Evolutionary conservation across 116 monocot species (phyloP), one percentile per base, ranked within the genome.

Genomic region (Dioscorea cayenensis): DNA sequence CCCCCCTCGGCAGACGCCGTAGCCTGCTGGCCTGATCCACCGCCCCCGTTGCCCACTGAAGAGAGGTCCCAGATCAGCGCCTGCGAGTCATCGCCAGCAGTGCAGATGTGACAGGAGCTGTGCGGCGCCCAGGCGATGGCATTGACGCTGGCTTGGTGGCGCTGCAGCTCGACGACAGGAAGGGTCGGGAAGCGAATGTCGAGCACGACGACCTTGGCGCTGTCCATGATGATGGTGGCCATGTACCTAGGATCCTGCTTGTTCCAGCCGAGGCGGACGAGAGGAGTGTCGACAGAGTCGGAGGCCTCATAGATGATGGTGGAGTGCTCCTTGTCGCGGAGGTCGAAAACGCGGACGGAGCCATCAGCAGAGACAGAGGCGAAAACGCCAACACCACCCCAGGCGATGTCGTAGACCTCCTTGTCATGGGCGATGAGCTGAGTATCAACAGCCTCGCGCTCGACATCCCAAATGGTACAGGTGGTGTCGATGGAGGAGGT

Each of bases 161-260:
- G 72, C 71, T 99, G 97, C 12, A 99, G 87, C 87, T 99, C 97
- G 37, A 99, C 94, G 14, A 99, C 97, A 2, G 97, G 97, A 14
- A 91, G 76, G 0, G 97, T 99, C 0, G 97, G 97, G 72, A 84
- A 99, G 73, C 94, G 90, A 55, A 99, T 99, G 66, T 99, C 97
- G 18, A 99, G 85, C 16, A 99, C 97, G 8, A 99, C 99, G 21
- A 99, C 99, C 94, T 99, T 99, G 64, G 99, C 74, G 63, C 83
- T 86, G 72, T 99, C 94, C 99, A 99, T 99, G 77, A 99, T 99
- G 49, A 94, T 85, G 65, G 99, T 99, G 35, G 99, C 99, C 99
- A 99, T 99, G 82, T 87, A 94, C 50, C 94, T 65, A 3, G 99
- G 99, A 62, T 99, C 99, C 81, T 99, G 99, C 71, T 99, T 99